phyloP scores from a whole-genome alignment of 768 basidiomycete species.

The Russula foetens region DNA sequence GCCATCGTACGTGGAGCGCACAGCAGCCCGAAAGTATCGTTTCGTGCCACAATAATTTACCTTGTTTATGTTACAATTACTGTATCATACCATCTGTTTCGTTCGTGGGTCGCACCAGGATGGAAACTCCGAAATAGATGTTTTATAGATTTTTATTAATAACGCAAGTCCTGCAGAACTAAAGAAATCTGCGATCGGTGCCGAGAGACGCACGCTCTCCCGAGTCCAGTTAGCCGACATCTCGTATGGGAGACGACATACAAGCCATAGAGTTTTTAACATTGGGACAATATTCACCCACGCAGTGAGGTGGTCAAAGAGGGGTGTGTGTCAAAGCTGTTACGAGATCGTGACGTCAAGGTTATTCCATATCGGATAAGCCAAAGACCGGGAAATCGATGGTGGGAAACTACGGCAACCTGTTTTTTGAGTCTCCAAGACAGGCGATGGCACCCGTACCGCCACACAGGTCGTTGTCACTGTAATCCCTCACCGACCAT shows the following conservation, averaged over 20 bases:
- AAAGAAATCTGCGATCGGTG: neutral
- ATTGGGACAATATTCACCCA: no score
- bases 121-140: no score
- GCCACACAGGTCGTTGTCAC: neutral
- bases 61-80: neutral
- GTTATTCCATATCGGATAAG: neutral
- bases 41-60: slow-evolving; percentile 27
- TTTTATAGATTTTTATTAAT: neutral
- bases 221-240: neutral
- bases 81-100: no score
- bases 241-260: neutral
- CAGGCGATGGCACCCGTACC: neutral
- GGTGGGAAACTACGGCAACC: neutral
- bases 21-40: slow-evolving; percentile 58
- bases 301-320: no score
- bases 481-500: neutral
- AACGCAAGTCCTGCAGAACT: neutral
- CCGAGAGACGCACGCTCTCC: neutral
- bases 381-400: slow-evolving; percentile 2
- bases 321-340: neutral
- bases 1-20: slow-evolving; percentile 49
- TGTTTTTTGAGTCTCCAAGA: slow-evolving; percentile 4
- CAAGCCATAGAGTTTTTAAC: neutral
- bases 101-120: neutral
- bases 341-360: neutral